These are phyloP conservation scores for Triangularia setosa DNA, from an alignment of 2,329 filamentous ascomycete species.

Conservation along the genomic window DNA sequence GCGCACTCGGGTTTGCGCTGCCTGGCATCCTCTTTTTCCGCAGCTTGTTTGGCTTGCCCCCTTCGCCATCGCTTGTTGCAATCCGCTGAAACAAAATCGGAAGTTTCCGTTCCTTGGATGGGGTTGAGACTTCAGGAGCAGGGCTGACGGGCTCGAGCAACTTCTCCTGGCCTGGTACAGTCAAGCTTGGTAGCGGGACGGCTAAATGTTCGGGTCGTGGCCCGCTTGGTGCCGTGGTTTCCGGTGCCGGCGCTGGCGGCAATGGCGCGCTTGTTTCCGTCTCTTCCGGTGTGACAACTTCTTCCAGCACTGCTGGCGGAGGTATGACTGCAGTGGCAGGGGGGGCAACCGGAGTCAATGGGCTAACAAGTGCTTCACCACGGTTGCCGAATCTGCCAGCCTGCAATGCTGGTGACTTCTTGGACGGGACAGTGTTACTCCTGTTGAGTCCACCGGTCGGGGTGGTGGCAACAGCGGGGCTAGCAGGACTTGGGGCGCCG, in stretches of 20 bases:
- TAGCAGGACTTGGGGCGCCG: constrained; percentile 65
- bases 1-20: constrained; percentile 78
- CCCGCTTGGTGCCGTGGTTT: neutral
- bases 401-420: constrained; percentile 71
- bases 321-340: constrained; percentile 45
- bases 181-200: constrained; percentile 9
- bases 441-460: constrained; percentile 54
- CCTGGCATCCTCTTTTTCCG: constrained; percentile 79
- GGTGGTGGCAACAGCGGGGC: constrained; percentile 51
- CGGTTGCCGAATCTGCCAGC: constrained; percentile 59
- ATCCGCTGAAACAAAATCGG: constrained; percentile 69
- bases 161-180: constrained; percentile 27
- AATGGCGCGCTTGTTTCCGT: constrained; percentile 25
- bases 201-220: constrained; percentile 1
- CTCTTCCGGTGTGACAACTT: constrained; percentile 31
- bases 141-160: constrained; percentile 21
- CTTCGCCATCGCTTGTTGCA: constrained; percentile 58
- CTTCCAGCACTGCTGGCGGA: constrained; percentile 36
- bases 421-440: constrained; percentile 92
- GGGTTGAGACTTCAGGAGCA: constrained; percentile 40
- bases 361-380: constrained; percentile 29
- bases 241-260: constrained; percentile 8
- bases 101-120: constrained; percentile 63
- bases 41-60: constrained; percentile 80
- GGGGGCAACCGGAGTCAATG: constrained; percentile 35